These are phyloP conservation scores for Penicillium nordicum DNA, from an alignment of 2,329 filamentous ascomycete species.

Conservation along the genomic window DNA sequence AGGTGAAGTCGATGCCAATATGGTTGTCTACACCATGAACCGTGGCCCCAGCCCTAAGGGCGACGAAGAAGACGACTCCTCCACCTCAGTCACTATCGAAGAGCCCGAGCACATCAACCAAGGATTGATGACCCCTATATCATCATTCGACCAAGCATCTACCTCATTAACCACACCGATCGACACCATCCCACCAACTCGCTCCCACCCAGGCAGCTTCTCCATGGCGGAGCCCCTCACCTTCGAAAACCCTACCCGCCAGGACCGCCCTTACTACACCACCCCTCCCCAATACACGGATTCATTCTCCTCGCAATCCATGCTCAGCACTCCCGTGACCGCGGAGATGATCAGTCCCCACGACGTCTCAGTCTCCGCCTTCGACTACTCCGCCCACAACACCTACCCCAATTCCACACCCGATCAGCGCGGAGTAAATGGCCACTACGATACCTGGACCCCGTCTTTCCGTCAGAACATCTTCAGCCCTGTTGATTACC, in stretches of 20 bases:
- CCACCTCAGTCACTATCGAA: slow-evolving; percentile 22
- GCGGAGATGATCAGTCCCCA: slow-evolving; percentile 30
- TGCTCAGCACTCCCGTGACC: slow-evolving; percentile 28
- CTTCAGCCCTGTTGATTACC: slow-evolving; percentile 34
- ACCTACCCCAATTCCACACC: slow-evolving; percentile 24
- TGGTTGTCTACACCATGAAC: slow-evolving; percentile 39
- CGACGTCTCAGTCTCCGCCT: slow-evolving; percentile 28
- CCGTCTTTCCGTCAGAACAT: slow-evolving; percentile 34
- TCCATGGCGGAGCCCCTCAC: slow-evolving; percentile 29
- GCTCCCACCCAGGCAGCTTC: slow-evolving; percentile 27
- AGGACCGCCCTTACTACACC: slow-evolving; percentile 29
- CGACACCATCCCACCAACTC: slow-evolving; percentile 20
- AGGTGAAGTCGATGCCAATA: slow-evolving; percentile 39
- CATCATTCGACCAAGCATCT: slow-evolving; percentile 23
- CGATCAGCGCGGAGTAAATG: slow-evolving; percentile 17
- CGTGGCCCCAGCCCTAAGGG: slow-evolving; percentile 33
- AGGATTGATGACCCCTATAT: slow-evolving; percentile 25
- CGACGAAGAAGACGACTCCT: slow-evolving; percentile 32
- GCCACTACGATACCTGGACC: slow-evolving; percentile 31
- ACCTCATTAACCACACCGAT: slow-evolving; percentile 26
- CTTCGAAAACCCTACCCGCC: slow-evolving; percentile 25
- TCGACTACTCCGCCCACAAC: slow-evolving; percentile 30
- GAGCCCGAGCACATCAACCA: slow-evolving; percentile 30
- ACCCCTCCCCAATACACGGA: slow-evolving; percentile 30
- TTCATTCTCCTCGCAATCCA: slow-evolving; percentile 28